Percentiles rank a stretch among this genome's conserved stretches.
Evolutionary conservation across 2,329 filamentous ascomycete species (phyloP).

Genomic region (Chrysoporthe cubensis): DNA sequence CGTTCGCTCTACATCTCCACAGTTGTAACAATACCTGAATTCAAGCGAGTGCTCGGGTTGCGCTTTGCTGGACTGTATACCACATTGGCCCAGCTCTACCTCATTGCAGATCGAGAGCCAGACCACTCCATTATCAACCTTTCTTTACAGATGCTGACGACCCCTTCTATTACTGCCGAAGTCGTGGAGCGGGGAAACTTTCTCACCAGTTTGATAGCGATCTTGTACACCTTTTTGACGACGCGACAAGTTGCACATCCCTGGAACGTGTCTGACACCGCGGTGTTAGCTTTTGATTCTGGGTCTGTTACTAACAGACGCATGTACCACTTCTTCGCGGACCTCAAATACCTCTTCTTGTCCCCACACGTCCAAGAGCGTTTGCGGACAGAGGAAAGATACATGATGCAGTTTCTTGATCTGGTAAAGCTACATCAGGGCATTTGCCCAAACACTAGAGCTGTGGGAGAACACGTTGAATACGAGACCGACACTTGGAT

Average conservation of each 20-base stretch:
- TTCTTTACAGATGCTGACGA: slow-evolving; percentile 94
- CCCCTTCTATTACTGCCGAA: slow-evolving; percentile 93
- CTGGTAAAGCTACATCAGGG: slow-evolving; percentile 95
- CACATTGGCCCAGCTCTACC: slow-evolving; percentile 87
- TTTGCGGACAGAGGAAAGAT: slow-evolving; percentile 80
- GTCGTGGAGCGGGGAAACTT: slow-evolving; percentile 96
- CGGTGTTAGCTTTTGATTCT: slow-evolving; percentile 88
- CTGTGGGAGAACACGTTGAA: slow-evolving; percentile 93
- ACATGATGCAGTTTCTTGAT: slow-evolving; percentile 92
- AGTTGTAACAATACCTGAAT: slow-evolving; percentile 91
- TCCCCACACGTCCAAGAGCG: slow-evolving; percentile 87
- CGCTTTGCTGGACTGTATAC: slow-evolving; percentile 97
- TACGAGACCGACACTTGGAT: slow-evolving; percentile 99
- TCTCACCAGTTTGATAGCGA: slow-evolving; percentile 90
- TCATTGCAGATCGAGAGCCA: slow-evolving; percentile 93
- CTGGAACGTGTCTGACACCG: slow-evolving; percentile 82
- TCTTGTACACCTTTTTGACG: slow-evolving; percentile 95
- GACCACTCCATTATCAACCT: slow-evolving; percentile 99
- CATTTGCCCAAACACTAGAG: slow-evolving; percentile 91
- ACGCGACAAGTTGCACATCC: slow-evolving; percentile 95
- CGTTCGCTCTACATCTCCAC: slow-evolving; percentile 95
- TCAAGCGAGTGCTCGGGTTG: slow-evolving; percentile 90
- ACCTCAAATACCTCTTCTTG: slow-evolving; percentile 87
- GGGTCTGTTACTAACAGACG: slow-evolving; percentile 93
- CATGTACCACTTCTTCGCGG: slow-evolving; percentile 97